Evolutionary conservation across 1,139 yeast species (phyloP).

Genomic region (Blastobotrys raffinosifermentans): DNA sequence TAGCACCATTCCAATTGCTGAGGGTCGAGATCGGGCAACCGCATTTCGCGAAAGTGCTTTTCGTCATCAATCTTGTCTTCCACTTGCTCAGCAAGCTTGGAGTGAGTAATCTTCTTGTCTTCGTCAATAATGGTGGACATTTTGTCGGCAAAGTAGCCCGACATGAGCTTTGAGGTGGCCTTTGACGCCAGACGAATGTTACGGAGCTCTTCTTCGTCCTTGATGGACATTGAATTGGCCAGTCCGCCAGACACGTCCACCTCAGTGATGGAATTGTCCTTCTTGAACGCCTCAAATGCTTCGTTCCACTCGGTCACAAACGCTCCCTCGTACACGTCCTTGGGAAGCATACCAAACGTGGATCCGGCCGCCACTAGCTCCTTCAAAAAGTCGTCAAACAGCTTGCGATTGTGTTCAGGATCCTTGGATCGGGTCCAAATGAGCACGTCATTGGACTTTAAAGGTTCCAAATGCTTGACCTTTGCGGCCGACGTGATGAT

Average conservation of each 20-base stretch:
- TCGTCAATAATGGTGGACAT: slow-evolving; percentile 87
- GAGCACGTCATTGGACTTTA: slow-evolving; percentile 51
- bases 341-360: slow-evolving; percentile 57
- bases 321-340: slow-evolving; percentile 77
- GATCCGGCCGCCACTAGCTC: slow-evolving; percentile 44
- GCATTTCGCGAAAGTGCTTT: slow-evolving; percentile 57
- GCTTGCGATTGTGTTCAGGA: slow-evolving; percentile 61
- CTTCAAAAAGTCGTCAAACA: slow-evolving; percentile 55
- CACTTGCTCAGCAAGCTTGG: slow-evolving; percentile 65
- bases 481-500: slow-evolving; percentile 83
- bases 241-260: slow-evolving; percentile 54
- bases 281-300: slow-evolving; percentile 30
- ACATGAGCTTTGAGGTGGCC: slow-evolving; percentile 73
- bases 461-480: slow-evolving; percentile 65
- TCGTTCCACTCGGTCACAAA: slow-evolving; percentile 66
- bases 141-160: slow-evolving; percentile 72
- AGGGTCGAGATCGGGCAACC: slow-evolving; percentile 66
- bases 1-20: slow-evolving; percentile 89
- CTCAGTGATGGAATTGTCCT: slow-evolving; percentile 33
- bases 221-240: slow-evolving; percentile 60
- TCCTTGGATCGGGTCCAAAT: slow-evolving; percentile 81
- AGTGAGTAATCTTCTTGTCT: slow-evolving; percentile 69
- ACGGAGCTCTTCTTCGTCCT: slow-evolving; percentile 73
- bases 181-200: slow-evolving; percentile 66
- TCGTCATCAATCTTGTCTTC: slow-evolving; percentile 78